These are phyloP conservation scores for Aurantiochytrium sp. DNA, from an alignment of 108 stramenopile genomes.

Conservation along the genomic window DNA sequence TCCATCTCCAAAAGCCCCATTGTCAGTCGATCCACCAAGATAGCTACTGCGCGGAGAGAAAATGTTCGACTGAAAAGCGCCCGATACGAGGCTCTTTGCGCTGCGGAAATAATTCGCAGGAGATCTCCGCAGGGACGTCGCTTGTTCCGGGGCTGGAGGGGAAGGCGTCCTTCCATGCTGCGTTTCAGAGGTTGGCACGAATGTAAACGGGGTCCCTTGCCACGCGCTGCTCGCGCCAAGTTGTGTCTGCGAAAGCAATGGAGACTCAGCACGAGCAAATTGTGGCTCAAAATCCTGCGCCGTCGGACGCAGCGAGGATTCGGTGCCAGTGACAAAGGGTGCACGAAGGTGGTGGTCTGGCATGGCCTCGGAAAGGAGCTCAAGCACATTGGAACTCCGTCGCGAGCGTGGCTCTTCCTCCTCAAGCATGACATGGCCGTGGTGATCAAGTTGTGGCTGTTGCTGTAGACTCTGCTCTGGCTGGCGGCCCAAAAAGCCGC, in stretches of 20 bases:
- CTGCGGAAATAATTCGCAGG: not conserved
- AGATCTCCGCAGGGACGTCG: not conserved
- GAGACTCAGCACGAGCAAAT: not conserved
- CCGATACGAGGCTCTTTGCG: not conserved
- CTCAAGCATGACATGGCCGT: not conserved
- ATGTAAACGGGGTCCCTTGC: not conserved
- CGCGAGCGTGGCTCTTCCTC: not conserved
- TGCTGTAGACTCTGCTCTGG: not conserved
- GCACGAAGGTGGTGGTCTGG: not conserved
- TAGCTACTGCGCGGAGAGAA: not conserved
- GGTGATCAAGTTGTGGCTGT: not conserved
- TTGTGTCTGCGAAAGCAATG: not conserved
- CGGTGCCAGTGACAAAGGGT: not conserved
- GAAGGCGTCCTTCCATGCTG: not conserved
- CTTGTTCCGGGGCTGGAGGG: not conserved
- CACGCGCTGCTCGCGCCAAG: not conserved
- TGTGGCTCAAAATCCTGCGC: not conserved
- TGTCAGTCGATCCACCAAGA: too few relatives aligned
- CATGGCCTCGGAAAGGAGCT: not conserved
- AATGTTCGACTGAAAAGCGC: not conserved
- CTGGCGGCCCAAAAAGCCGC: not conserved
- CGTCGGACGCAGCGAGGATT: not conserved
- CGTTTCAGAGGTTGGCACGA: not conserved
- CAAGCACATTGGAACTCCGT: not conserved
- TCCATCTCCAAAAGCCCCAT: not conserved